Base-by-base conservation (phyloP, 2,329 filamentous ascomycete species). In the Chaetomium strumarium region DNA sequence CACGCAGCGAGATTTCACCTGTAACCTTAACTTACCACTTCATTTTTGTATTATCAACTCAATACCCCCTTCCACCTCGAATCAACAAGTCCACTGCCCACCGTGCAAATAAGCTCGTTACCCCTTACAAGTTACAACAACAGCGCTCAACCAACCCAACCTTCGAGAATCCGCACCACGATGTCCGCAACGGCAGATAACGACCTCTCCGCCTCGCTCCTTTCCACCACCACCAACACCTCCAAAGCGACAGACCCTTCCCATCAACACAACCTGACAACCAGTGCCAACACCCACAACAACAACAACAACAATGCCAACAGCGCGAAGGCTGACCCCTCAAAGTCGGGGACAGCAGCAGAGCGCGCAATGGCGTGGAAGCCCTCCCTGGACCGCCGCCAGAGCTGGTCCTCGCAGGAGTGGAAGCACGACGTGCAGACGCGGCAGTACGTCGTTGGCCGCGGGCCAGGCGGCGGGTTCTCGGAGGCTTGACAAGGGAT, bases 381-480 rank as follows among this genome's bases (percentile, higher is more conserved):
- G 59, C 78, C 78, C 8, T 59, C 62, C 16, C 59, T 72, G 49
- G 66, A 71, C 58, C 70, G 73, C 10, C 73, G 76, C 43, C 74
- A 75, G 63, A 79, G 76, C 66, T 82, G 74, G 70, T 74, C 69
- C 61, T 68, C 70, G 34, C 75, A 83, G 65, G 78, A 80, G 62
- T 72, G 72, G 64, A 79, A 79, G 65, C 77, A 73, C 56, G 67
- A 67, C 49, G 60, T 77, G 66, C 76, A 79, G 60, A 74, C 76
- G 64, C 74, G 77, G 60, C 75, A 78, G 75, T 67, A 64, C 43
- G 67, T 63, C 13, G 8, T 67, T 68, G 52, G 36, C 17, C 4
- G 36, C 16, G 12, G 14, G 61, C 64, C 66, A 1, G 68, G 67
- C 2, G 69, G 8, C 74, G 75, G 0, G 77, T 77, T 52, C 72